Base-by-base conservation (phyloP, 1,284 basidiomycete genomes). In the Hypsizygus ulmarius region DNA sequence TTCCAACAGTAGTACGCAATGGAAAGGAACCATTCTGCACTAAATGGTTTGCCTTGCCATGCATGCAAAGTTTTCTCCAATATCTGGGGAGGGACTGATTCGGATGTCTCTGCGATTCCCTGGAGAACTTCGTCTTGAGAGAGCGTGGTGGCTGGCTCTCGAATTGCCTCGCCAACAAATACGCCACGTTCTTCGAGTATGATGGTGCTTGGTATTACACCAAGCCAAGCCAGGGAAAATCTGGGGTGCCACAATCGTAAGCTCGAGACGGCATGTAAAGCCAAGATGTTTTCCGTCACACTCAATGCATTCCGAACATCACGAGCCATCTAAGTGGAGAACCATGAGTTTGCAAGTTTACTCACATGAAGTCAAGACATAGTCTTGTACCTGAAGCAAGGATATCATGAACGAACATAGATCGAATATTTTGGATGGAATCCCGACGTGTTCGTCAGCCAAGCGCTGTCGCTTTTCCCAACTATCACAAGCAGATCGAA, bases 141-240 rank as follows among this genome's bases (percentile, higher is more conserved):
- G 4, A 56, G 41, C 5, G 43, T 32, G 8, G 52, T 47, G 19
- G 46, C 8, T 7, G 29, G 19, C 34, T 54, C 50, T n/a, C 49
- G 40, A 8, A 46, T 36, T 14, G 49, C 62, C 29, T 63, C 56
- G 40, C 63, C 60, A 14, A 63, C 38, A 6, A 58, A 45, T 2
- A 64, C 56, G 15, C 61, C 62, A n/a, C 59, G 55, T 37, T 73
- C 73, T 38, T 75, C 74, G 15, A 63, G 55, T 30, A 75, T 62
- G 35, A 71, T 63, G 2, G 67, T 62, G 2, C 67, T 64, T 1
- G 73, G 69, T 1, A 73, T 61, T n/a, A 72, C 65, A 18, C 75
- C 76, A 7, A 77, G 66, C 77, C 77, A 79, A 6, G 71, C 67
- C 30, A 65, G 59, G 8, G 74, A 71, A 18, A 77, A 55, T 28